phyloP scores from a whole-genome alignment of 345 rosid species.

The Citrus australasica region DNA sequence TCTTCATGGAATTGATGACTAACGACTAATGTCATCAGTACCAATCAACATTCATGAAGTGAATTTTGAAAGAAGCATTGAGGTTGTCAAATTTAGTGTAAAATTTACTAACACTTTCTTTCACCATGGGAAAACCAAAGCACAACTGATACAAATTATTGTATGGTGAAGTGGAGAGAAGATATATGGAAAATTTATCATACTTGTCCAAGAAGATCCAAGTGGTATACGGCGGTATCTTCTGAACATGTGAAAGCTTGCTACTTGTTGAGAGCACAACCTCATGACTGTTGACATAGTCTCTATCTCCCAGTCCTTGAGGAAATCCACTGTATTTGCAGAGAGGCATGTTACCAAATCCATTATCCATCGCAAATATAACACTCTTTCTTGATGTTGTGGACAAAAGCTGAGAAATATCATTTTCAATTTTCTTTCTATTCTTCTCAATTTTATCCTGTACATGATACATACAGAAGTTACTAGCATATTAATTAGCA shows the following conservation, averaged over 20 bases:
- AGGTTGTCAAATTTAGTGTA: neutral
- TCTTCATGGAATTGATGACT: neutral
- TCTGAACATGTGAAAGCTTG: conserved; percentile 64
- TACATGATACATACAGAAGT: neutral
- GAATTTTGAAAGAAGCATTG: neutral
- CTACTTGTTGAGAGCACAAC: conserved; percentile 36
- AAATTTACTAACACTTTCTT: conserved; percentile 1
- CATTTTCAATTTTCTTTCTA: conserved; percentile 48
- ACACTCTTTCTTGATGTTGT: conserved; percentile 42
- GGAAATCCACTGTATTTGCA: conserved; percentile 52
- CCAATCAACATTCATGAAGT: neutral
- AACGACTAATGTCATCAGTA: neutral
- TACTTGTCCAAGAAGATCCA: conserved; percentile 98
- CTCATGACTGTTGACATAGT: conserved; percentile 60
- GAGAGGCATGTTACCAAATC: conserved; percentile 40
- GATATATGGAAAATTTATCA: conserved; percentile 10
- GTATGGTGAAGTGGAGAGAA: neutral
- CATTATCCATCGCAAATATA: conserved; percentile 26
- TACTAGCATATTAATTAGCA: neutral
- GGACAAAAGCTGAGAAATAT: conserved; percentile 36
- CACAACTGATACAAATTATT: conserved; percentile 9
- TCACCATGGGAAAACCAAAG: neutral
- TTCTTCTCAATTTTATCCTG: conserved; percentile 78
- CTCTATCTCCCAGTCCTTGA: conserved; percentile 65
- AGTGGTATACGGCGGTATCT: conserved; percentile 85